phyloP scores from a whole-genome alignment of 2,329 filamentous ascomycete species.

The Pseudogymnoascus verrucosus region DNA sequence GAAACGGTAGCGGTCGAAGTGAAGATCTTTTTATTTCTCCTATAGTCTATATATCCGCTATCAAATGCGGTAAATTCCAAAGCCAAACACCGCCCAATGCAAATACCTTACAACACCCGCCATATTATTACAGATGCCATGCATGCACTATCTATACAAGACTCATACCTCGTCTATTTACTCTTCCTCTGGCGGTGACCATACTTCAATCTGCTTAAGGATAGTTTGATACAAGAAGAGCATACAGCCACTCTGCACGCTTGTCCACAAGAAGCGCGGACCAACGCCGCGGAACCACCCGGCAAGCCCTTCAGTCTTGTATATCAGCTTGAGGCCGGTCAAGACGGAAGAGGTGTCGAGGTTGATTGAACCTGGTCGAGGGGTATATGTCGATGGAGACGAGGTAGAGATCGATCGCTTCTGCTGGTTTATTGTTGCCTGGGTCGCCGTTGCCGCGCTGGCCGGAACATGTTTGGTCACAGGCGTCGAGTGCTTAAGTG shows the following conservation, averaged over 20 bases:
- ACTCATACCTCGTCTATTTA: not conserved
- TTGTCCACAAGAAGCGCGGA: conserved; percentile 90
- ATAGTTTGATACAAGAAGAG: conserved; percentile 89
- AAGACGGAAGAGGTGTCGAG: conserved; percentile 86
- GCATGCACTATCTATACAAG: conserved; percentile 7
- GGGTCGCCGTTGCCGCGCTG: conserved; percentile 22
- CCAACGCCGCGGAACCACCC: conserved; percentile 95
- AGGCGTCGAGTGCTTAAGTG: conserved; percentile 20
- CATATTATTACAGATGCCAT: not conserved
- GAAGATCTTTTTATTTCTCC: conserved; percentile 4
- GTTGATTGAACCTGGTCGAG: conserved; percentile 67
- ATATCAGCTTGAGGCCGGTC: conserved; percentile 77
- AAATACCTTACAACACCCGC: conserved; percentile 5
- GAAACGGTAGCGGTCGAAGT: not conserved
- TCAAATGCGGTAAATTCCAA: conserved; percentile 1
- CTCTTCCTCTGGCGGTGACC: conserved; percentile 16
- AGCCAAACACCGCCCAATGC: conserved; percentile 6
- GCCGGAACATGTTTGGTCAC: conserved; percentile 17
- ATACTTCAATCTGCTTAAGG: conserved; percentile 63
- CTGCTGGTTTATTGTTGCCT: conserved; percentile 38
- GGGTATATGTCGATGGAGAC: conserved; percentile 75
- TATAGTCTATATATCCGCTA: conserved; percentile 7
- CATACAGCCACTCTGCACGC: conserved; percentile 95
- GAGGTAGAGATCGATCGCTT: conserved; percentile 80
- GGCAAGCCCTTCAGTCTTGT: conserved; percentile 75